phyloP scores from a whole-genome alignment of 306 rosid species.

The Hippophae gyantsensis region DNA sequence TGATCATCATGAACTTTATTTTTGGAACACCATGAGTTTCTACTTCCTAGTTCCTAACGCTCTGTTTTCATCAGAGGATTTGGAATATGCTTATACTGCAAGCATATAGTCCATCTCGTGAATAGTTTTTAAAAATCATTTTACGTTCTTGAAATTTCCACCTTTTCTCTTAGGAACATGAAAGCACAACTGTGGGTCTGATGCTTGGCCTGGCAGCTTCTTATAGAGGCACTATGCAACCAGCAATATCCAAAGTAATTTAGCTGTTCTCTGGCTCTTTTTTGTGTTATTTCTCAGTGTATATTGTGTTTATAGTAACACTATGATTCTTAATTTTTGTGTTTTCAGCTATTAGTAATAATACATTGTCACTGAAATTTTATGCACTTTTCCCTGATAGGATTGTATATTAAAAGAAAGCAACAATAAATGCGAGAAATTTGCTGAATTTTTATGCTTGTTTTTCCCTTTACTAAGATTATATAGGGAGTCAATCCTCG shows the following conservation, averaged over 20 bases:
- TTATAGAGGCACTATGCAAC: conserved; percentile 92
- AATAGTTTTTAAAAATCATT: not conserved
- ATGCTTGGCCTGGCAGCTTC: conserved; percentile 98
- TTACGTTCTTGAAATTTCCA: conserved; percentile 21
- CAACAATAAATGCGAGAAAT: too few relatives aligned
- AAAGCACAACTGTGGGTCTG: conserved; percentile 81
- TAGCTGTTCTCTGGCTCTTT: conserved; percentile 6
- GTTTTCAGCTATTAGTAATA: too few relatives aligned
- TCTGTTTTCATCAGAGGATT: not conserved
- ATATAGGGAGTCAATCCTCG: too few relatives aligned
- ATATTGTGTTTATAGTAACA: not conserved
- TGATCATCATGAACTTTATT: conserved; percentile 9
- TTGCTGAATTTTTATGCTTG: too few relatives aligned
- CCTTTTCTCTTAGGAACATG: conserved; percentile 59
- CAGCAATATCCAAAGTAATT: conserved; percentile 73
- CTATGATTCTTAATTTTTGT: too few relatives aligned
- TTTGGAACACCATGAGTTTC: not conserved
- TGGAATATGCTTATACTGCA: not conserved
- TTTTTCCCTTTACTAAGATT: too few relatives aligned
- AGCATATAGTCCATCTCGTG: not conserved
- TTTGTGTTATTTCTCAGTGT: not conserved
- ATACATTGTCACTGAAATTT: too few relatives aligned
- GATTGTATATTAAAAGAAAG: too few relatives aligned
- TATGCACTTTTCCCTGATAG: too few relatives aligned
- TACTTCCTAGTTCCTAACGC: not conserved